Base-by-base conservation (phyloP, 1,284 basidiomycete species). In the Fistulinella cinereoalba region DNA sequence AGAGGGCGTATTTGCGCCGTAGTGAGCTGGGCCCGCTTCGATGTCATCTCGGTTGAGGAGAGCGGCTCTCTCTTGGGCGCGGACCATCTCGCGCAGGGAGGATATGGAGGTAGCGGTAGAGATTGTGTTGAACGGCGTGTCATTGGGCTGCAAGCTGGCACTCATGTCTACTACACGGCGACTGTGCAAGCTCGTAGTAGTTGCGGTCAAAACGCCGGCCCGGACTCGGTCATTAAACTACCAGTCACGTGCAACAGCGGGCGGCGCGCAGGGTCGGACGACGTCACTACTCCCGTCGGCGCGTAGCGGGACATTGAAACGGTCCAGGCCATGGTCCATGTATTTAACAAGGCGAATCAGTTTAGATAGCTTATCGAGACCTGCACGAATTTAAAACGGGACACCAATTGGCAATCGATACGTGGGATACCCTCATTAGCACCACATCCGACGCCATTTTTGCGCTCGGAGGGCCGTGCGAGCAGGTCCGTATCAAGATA, bases 31-130 rank as follows among this genome's bases (percentile, higher is more conserved):
- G 8, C 54, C 57, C 4, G 61, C 56, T 24, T 68, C 66, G 23
- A 65, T 45, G 16, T 64, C 66, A 16, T 24, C 47, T 34, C 41
- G 50, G 28, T 37, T 41, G 18, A 67, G 53, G 23, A 68, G 65
- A 0, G 52, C 49, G 2, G 53, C 48, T 6, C 37, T 54, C 38
- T 64, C 62, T 31, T 56, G 53, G 0, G 48, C 49, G 28, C 25
- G 57, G 13, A 54, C 25, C 36, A 68, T 49, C 31, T 28, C 63
- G 7, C 53, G 61, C n/a, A 65, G 44, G 0, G 66, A 65, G n/a
- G 60, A 50, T 16, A 54, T 1, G 15, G 62, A 64, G 16, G 66
- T 65, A 3, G 63, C 18, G 8, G 62, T 57, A 15, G 62, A 65
- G 29, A 67, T 49, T 11, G 65, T 54, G 24, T 37, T 44, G 37